phyloP scores from a whole-genome alignment of 164 flowering plant species.

The Stephania japonica region DNA sequence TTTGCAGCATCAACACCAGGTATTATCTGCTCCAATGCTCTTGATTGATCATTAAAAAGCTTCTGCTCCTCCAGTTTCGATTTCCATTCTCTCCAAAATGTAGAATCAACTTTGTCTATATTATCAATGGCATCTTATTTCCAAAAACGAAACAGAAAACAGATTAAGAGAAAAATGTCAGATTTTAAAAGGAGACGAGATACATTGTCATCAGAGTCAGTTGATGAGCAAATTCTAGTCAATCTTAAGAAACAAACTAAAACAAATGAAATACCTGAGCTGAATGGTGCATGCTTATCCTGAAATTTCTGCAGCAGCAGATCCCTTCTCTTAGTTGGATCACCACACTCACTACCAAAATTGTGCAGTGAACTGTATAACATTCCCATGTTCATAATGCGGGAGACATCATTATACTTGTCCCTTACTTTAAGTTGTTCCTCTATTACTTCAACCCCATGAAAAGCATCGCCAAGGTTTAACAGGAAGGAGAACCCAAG shows the following conservation, averaged over 20 bases:
- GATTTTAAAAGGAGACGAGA: neutral
- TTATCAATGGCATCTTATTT: conserved; percentile 48
- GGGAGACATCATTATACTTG: conserved; percentile 57
- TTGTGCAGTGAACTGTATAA: conserved; percentile 69
- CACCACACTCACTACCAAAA: conserved; percentile 45
- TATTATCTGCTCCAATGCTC: conserved; percentile 64
- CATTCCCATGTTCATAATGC: conserved; percentile 88
- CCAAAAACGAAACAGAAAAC: conserved; percentile 1
- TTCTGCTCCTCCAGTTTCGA: conserved; percentile 78
- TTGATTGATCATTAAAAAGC: conserved; percentile 65
- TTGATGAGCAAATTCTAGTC: neutral
- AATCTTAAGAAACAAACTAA: neutral
- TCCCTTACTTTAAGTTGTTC: conserved; percentile 60
- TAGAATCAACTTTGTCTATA: conserved; percentile 52
- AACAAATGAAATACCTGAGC: conserved; percentile 44
- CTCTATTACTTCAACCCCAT: conserved; percentile 83
- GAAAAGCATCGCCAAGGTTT: conserved; percentile 82
- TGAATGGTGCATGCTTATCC: conserved; percentile 47
- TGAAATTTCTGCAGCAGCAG: conserved; percentile 54
- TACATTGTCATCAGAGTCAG: neutral
- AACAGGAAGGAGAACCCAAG: conserved; percentile 69
- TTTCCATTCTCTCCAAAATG: conserved; percentile 97
- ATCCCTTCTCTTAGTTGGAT: conserved; percentile 64
- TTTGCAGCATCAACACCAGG: conserved; percentile 87
- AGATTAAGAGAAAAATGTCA: neutral